Conservation (phyloP, 805 yeast genomes). For the Starmerella floricola region DNA sequence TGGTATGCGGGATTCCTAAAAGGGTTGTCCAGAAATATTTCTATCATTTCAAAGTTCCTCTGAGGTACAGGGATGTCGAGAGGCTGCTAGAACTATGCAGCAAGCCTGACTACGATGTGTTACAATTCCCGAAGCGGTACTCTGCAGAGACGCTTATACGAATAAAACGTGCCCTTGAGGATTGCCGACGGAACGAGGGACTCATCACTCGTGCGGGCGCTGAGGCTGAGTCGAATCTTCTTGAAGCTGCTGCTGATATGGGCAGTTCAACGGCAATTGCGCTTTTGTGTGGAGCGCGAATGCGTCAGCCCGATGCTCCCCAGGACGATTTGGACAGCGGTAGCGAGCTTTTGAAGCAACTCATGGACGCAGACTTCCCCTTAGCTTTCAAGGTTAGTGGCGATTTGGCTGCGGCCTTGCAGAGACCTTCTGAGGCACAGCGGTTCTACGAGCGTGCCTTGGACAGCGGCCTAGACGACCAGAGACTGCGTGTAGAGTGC, state of each 20-base stretch:
- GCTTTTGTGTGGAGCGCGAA: slow-evolving; percentile 54
- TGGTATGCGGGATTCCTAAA: slow-evolving; percentile 20
- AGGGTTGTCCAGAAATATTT: slow-evolving; percentile 16
- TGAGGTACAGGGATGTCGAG: slow-evolving; percentile 12
- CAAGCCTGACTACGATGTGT: slow-evolving; percentile 8
- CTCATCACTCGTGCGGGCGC: slow-evolving; percentile 45
- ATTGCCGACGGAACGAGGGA: slow-evolving; percentile 48
- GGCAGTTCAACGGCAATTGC: slow-evolving; percentile 77
- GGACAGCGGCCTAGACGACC: slow-evolving; percentile 36
- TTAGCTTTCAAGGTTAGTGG: slow-evolving; percentile 67
- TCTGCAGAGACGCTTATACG: slow-evolving; percentile 49
- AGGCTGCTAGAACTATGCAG: slow-evolving; percentile 9
- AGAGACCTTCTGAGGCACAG: slow-evolving; percentile 39
- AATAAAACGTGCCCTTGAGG: slow-evolving; percentile 54
- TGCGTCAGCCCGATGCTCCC: slow-evolving; percentile 32
- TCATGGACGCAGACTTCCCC: slow-evolving; percentile 55
- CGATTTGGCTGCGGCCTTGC: slow-evolving; percentile 50
- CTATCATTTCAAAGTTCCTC: slow-evolving; percentile 17
- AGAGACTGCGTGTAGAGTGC: slow-evolving; percentile 58
- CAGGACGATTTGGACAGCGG: slow-evolving; percentile 56
- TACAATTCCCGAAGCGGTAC: slow-evolving; percentile 36
- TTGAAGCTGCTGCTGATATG: slow-evolving; percentile 73
- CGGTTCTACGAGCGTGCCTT: slow-evolving; percentile 44
- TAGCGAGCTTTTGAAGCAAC: slow-evolving; percentile 41
- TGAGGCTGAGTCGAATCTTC: slow-evolving; percentile 53